These are phyloP conservation scores for Lasiodiplodia theobromae DNA, from an alignment of 2,329 filamentous ascomycete genomes.

Conservation along the genomic window DNA sequence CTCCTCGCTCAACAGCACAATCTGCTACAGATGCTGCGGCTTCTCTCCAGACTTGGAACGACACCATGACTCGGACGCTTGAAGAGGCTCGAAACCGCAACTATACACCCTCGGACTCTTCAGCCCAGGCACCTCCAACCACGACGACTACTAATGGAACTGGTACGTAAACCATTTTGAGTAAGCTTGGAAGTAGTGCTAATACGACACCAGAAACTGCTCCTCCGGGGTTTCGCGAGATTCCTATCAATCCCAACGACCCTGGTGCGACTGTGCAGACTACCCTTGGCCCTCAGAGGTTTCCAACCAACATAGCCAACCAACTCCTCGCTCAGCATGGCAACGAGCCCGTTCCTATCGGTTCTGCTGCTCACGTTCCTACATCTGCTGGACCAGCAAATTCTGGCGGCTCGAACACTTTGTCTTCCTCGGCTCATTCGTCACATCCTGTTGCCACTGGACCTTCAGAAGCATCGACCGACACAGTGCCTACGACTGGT, in stretches of 20 bases:
- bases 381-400: neutral
- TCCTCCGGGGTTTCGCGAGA: neutral
- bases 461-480: neutral
- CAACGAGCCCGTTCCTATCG: neutral
- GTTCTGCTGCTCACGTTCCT: neutral
- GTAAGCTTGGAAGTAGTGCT: neutral
- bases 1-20: neutral
- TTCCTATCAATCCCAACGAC: neutral
- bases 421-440: neutral
- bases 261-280: neutral
- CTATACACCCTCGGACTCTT: neutral
- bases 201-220: neutral
- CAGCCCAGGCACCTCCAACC: neutral
- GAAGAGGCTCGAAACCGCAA: slow-evolving; percentile 11
- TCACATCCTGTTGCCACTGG: neutral
- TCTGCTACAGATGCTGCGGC: slow-evolving; percentile 12
- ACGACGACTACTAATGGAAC: neutral
- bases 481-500: neutral
- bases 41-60: slow-evolving; percentile 20
- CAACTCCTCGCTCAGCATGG: neutral
- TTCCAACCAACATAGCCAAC: neutral
- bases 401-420: neutral
- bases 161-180: neutral
- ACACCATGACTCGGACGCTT: slow-evolving; percentile 21
- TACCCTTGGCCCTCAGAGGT: neutral